Evolutionary conservation across 148 eudicot genomes (phyloP).

Genomic region (Diospyros lotus): DNA sequence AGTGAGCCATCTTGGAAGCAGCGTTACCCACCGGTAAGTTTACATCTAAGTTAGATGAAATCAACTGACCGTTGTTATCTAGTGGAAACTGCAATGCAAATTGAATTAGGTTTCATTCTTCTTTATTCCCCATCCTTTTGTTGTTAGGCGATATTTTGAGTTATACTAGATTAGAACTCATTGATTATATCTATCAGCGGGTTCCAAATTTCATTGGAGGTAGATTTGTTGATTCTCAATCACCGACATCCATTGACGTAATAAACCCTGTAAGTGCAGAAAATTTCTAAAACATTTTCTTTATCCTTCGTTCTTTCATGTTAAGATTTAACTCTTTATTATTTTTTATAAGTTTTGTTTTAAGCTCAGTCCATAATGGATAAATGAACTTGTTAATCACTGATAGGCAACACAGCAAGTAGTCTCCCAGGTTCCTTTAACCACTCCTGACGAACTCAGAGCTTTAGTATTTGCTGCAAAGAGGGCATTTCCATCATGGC

Average conservation of each 20-base stretch:
- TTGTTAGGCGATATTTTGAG: background rate
- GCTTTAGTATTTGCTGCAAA: constrained; percentile 67
- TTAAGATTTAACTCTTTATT: background rate
- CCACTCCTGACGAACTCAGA: constrained; percentile 55
- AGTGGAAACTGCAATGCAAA: background rate
- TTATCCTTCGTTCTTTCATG: background rate
- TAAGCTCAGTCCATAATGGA: background rate
- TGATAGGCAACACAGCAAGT: constrained; percentile 70
- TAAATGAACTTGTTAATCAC: constrained; percentile 13
- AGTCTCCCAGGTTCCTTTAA: constrained; percentile 64
- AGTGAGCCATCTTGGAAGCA: constrained; percentile 48
- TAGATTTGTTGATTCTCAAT: constrained; percentile 51
- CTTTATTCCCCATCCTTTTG: background rate
- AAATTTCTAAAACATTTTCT: background rate
- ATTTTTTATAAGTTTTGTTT: too few species aligned
- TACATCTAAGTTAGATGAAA: background rate
- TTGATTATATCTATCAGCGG: constrained; percentile 28
- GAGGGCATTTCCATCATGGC: constrained; percentile 60
- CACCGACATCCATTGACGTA: constrained; percentile 42
- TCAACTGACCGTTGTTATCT: constrained; percentile 6
- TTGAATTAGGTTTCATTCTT: background rate
- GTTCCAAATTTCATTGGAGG: constrained; percentile 62
- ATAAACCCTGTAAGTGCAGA: constrained; percentile 59
- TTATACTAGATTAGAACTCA: background rate
- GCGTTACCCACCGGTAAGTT: constrained; percentile 39